Conservation (phyloP, 768 basidiomycete genomes). For the Collybiopsis luxurians region DNA sequence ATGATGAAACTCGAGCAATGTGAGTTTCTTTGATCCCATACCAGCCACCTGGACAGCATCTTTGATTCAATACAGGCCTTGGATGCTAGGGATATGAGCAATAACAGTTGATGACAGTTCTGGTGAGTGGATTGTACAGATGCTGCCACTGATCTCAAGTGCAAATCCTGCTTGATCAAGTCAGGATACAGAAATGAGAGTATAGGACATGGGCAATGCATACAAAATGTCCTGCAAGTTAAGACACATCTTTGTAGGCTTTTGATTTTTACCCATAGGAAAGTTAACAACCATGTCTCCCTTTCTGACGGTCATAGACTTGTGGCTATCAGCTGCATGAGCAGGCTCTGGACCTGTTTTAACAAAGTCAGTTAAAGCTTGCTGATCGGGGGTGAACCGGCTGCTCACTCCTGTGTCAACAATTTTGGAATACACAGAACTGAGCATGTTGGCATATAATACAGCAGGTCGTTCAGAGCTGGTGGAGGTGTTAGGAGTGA, state of each 20-base stretch:
- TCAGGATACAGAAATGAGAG: no score
- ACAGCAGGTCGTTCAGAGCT: no score
- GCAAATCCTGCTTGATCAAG: conserved; percentile 16
- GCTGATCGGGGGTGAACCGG: no score
- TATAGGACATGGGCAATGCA: conserved; percentile 26
- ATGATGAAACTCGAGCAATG: conserved; percentile 19
- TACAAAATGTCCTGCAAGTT: conserved; percentile 20
- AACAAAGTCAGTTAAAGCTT: conserved; percentile 23
- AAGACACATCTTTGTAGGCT: no score
- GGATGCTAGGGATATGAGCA: conserved; percentile 18
- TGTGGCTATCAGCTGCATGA: conserved; percentile 23
- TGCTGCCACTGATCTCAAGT: conserved; percentile 10
- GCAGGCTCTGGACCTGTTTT: conserved; percentile 16
- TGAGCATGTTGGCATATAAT: no score
- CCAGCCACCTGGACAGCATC: neutral
- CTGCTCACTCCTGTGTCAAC: no score
- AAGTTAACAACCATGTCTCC: conserved; percentile 25
- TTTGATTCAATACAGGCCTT: conserved; percentile 23
- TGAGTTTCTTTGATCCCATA: neutral
- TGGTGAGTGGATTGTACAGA: conserved; percentile 12
- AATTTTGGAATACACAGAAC: no score
- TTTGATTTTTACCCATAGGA: conserved; percentile 18
- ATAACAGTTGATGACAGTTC: conserved; percentile 9
- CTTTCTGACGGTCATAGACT: conserved; percentile 21
- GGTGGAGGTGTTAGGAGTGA: no score